Percentiles rank a stretch among this genome's conserved stretches.
These are phyloP conservation scores for Hemileia vastatrix DNA, from an alignment of 1,284 basidiomycete species.

Conservation along the genomic window DNA sequence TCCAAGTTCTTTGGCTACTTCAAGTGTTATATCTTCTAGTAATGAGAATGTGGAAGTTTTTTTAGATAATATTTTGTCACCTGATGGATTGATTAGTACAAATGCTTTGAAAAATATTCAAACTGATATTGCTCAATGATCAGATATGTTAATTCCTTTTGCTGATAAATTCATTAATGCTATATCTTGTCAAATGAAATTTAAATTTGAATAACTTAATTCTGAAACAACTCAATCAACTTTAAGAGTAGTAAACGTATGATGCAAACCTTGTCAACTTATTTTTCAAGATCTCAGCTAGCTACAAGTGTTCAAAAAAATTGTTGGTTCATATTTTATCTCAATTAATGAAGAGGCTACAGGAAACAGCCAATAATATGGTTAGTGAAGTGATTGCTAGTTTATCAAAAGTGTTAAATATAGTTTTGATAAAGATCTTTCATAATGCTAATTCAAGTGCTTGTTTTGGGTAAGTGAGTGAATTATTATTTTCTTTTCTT, in stretches of 20 bases:
- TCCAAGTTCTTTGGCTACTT: neutral
- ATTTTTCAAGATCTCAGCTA: conserved; percentile 72
- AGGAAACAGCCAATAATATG: conserved; percentile 66
- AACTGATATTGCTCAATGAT: conserved; percentile 38
- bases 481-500: neutral
- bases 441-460: conserved; percentile 81
- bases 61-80: conserved; percentile 51
- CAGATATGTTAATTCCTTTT: conserved; percentile 67
- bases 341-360: conserved; percentile 74
- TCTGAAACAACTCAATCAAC: conserved; percentile 54
- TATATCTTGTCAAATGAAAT: conserved; percentile 74
- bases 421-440: conserved; percentile 89
- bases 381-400: conserved; percentile 39
- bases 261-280: conserved; percentile 83
- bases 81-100: conserved; percentile 43
- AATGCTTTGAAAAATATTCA: conserved; percentile 14
- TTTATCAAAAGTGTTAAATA: conserved; percentile 90
- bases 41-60: conserved; percentile 46
- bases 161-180: conserved; percentile 79
- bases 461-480: conserved; percentile 80
- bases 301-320: conserved; percentile 71
- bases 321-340: conserved; percentile 69
- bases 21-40: neutral
- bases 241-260: conserved; percentile 85
- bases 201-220: conserved; percentile 70